Evolutionary conservation across 345 rosid species (phyloP).

Genomic region (Gossypium herbaceum): DNA sequence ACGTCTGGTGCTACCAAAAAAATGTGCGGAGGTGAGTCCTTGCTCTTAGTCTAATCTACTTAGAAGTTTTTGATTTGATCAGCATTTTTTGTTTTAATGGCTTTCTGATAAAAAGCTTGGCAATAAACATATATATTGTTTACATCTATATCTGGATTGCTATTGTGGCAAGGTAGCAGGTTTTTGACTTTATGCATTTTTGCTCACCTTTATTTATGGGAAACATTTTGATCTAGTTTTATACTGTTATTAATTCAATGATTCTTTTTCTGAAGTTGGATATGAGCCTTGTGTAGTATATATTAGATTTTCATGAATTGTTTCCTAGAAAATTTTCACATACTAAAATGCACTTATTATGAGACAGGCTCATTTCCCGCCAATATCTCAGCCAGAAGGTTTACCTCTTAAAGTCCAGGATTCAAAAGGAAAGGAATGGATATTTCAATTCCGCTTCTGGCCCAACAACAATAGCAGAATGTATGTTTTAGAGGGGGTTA

Average conservation of each 20-base stretch:
- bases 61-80: background rate
- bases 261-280: conserved; percentile 11
- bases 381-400: conserved; percentile 79
- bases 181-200: background rate
- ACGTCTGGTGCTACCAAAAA: conserved; percentile 87
- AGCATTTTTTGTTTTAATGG: conserved; percentile 4
- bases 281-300: conserved; percentile 7
- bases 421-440: conserved; percentile 91
- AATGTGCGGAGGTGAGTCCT: conserved; percentile 85
- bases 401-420: conserved; percentile 92
- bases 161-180: background rate
- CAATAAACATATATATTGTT: background rate
- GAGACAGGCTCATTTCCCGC: conserved; percentile 81
- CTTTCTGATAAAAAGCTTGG: background rate
- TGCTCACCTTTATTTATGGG: background rate
- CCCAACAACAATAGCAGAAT: conserved; percentile 88
- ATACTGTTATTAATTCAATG: background rate
- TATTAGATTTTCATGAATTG: conserved; percentile 18
- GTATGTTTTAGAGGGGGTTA: conserved; percentile 94
- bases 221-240: conserved; percentile 12
- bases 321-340: background rate
- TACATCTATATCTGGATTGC: background rate
- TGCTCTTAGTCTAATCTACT: background rate
- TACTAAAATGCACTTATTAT: conserved; percentile 17
- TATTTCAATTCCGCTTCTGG: conserved; percentile 96